phyloP scores from a whole-genome alignment of 177 flowering plant species.

The Tripterygium wilfordii region DNA sequence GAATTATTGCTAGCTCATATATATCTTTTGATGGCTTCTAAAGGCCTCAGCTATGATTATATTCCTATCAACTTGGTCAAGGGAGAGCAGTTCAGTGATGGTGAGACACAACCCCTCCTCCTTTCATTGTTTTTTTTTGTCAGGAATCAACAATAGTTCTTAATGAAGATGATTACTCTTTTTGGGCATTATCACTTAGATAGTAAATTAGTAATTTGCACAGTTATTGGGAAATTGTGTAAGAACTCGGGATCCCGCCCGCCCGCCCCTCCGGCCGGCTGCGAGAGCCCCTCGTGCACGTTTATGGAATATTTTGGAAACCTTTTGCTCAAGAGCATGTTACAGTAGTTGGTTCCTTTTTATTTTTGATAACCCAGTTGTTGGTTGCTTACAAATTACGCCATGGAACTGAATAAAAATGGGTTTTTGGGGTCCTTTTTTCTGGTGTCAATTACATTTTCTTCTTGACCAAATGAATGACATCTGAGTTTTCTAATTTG shows the following conservation, averaged over 20 bases:
- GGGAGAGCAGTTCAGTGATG: slow-evolving; percentile 54
- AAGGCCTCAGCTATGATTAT: slow-evolving; percentile 53
- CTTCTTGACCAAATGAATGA: not conserved
- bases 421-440: not conserved
- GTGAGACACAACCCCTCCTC: slow-evolving; percentile 14
- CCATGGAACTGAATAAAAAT: not conserved
- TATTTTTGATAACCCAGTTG: too few species aligned
- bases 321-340: too few species aligned
- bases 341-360: too few species aligned
- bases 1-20: not conserved
- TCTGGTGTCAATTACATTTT: not conserved
- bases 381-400: too few species aligned
- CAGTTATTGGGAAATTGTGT: too few species aligned
- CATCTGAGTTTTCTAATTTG: not conserved
- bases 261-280: too few species aligned
- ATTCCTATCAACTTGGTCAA: slow-evolving; percentile 43
- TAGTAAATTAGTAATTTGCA: too few species aligned
- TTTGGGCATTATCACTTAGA: too few species aligned
- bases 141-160: not conserved
- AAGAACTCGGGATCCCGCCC: too few species aligned
- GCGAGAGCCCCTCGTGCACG: too few species aligned
- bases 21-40: not conserved
- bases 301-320: too few species aligned
- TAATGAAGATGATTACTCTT: not conserved
- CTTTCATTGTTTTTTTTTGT: too few species aligned